Percentiles rank a stretch among this genome's conserved stretches.
phyloP scores from a whole-genome alignment of 2,329 filamentous ascomycete species.

The Colletotrichum paranaense region DNA sequence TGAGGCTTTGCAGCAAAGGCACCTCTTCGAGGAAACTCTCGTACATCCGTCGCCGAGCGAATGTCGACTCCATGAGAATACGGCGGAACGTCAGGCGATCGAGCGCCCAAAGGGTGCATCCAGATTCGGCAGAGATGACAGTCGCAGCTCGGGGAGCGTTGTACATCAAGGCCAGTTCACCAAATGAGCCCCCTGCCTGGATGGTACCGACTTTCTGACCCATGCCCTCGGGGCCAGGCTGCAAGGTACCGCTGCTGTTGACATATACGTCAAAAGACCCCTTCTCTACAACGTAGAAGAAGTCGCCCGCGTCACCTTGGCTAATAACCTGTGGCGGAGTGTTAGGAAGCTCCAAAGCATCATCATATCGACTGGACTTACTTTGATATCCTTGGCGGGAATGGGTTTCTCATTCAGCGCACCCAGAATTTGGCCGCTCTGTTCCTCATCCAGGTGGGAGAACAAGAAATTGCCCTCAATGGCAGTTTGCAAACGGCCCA shows the following conservation, averaged over 20 bases:
- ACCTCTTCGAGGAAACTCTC: conserved; percentile 97
- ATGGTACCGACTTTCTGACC: conserved; percentile 86
- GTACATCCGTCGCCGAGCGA: conserved; percentile 95
- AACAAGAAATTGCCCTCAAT: conserved; percentile 95
- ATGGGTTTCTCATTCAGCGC: conserved; percentile 96
- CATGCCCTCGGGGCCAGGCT: conserved; percentile 84
- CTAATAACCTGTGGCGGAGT: conserved; percentile 79
- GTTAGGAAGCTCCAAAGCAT: conserved; percentile 40
- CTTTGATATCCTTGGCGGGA: conserved; percentile 86
- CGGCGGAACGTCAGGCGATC: conserved; percentile 97
- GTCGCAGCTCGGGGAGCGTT: conserved; percentile 96
- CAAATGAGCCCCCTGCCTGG: conserved; percentile 91
- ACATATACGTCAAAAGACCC: conserved; percentile 93
- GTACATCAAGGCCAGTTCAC: conserved; percentile 98
- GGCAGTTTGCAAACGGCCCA: conserved; percentile 80
- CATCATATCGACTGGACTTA: conserved; percentile 44
- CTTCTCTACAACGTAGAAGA: conserved; percentile 96
- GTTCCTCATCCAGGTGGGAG: conserved; percentile 93
- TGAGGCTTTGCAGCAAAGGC: conserved; percentile 83
- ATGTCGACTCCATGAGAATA: conserved; percentile 98
- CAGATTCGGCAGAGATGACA: conserved; percentile 82
- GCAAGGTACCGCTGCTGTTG: conserved; percentile 79
- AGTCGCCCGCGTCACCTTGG: conserved; percentile 95
- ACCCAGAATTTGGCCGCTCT: conserved; percentile 86
- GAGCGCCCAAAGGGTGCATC: conserved; percentile 90